Base-by-base conservation (phyloP, 345 rosid genomes). In the Gynandropsis gynandra region DNA sequence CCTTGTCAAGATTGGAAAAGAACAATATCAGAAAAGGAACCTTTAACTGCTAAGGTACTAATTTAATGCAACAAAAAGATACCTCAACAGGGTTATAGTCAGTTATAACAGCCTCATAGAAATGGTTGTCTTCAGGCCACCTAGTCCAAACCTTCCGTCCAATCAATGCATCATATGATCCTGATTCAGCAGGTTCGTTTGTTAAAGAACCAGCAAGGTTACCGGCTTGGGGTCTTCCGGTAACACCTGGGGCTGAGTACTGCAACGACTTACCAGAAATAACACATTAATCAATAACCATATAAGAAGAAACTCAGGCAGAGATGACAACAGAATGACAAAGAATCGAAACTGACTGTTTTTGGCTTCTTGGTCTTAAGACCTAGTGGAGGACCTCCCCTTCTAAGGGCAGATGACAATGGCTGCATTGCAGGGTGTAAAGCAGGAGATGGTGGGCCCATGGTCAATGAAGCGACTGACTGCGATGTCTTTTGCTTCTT, bases 71-170 rank as follows among this genome's bases (percentile, higher is more conserved):
- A 44, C 24, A 42, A 44, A n/a, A 27, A 42, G 42, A 59, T 72
- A 87, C 94, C 85, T 81, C 82, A 48, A 33, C 63, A 14, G 86
- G 72, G 50, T 83, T 64, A 62, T 78, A 89, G 68, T 83, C 81
- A 61, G 85, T 78, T 54, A 89, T 83, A 60, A 81, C 74, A 72
- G 97, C 97, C 71, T 89, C 86, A 58, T 89, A 89, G 65, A 80
- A 89, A 67, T 76, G 71, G 62, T 87, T 82, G 66, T 89, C 98
- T 42, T 76, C 94, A 34, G 98, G 98, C 98, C 98, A 90, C 64
- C 87, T 80, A 40, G 92, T 90, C 98, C 96, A 87, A 34, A 90
- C 93, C 80, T 84, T 84, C 73, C 66, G 80, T 58, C 93, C 95
- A 56, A 92, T 62, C 56, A 87, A 74, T 16, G 82, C 80, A 68